Conservation (phyloP, 495 filamentous ascomycete genomes). For the Amphirosellinia nigrospora region DNA sequence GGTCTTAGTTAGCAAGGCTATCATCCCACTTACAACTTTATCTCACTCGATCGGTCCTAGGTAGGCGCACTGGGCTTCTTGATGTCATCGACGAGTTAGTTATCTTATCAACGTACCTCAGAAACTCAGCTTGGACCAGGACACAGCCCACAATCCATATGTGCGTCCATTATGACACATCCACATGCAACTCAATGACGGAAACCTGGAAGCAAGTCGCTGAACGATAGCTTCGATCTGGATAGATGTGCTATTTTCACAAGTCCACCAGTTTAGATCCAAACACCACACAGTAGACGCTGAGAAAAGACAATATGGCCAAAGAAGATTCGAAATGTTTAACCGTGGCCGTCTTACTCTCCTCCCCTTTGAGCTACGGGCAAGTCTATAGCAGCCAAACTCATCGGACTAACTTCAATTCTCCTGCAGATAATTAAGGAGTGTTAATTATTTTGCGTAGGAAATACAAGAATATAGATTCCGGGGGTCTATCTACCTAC, state of each 20-base stretch:
- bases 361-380: not conserved
- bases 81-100: conserved; percentile 8
- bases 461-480: not conserved
- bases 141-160: not conserved
- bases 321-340: not conserved
- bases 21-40: conserved; percentile 5
- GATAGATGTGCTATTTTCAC: not conserved
- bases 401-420: not conserved
- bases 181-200: no score
- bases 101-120: conserved; percentile 11
- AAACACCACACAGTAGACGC: not conserved
- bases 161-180: not conserved
- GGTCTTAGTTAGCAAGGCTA: conserved; percentile 12
- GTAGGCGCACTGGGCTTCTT: not conserved
- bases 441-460: no score
- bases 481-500: not conserved
- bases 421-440: not conserved
- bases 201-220: no score
- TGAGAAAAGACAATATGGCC: not conserved
- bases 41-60: not conserved
- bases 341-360: not conserved
- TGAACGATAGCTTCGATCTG: not conserved
- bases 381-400: not conserved
- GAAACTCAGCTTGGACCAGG: not conserved
- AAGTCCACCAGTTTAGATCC: not conserved